These are phyloP conservation scores for Periconia sp. DNA, from an alignment of 2,329 filamentous ascomycete genomes.

Conservation along the genomic window DNA sequence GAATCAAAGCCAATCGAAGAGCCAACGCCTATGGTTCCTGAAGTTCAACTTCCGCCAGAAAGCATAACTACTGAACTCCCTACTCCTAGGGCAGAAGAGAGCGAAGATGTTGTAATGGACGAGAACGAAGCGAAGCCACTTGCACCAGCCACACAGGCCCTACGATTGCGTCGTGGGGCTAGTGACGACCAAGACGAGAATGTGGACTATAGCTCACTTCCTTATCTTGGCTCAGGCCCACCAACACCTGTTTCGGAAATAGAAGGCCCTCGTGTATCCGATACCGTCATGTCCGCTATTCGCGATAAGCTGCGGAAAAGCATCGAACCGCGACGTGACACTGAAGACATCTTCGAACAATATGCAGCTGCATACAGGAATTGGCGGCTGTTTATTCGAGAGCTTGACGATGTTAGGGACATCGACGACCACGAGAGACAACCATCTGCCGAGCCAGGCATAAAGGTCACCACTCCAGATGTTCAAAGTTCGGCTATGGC, in stretches of 20 bases:
- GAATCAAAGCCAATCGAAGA: conserved; percentile 25
- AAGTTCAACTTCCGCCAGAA: conserved; percentile 19
- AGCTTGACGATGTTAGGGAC: conserved; percentile 50
- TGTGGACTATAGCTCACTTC: conserved; percentile 51
- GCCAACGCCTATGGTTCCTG: conserved; percentile 19
- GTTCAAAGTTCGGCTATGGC: conserved; percentile 34
- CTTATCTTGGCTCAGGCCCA: conserved; percentile 53
- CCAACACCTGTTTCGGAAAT: conserved; percentile 52
- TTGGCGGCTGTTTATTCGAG: conserved; percentile 50
- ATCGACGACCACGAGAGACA: conserved; percentile 45
- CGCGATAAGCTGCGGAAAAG: conserved; percentile 40
- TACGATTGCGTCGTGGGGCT: conserved; percentile 34
- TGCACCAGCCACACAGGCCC: conserved; percentile 40
- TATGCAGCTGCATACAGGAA: conserved; percentile 48
- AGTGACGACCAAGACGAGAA: conserved; percentile 43
- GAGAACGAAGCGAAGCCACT: conserved; percentile 29
- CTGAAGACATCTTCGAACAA: conserved; percentile 35
- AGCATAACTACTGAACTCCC: conserved; percentile 31
- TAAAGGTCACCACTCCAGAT: conserved; percentile 56
- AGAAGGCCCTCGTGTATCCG: conserved; percentile 44
- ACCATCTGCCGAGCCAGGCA: conserved; percentile 40
- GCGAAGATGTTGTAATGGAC: conserved; percentile 36
- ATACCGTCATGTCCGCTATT: conserved; percentile 44
- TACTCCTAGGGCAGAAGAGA: conserved; percentile 40
- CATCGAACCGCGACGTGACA: conserved; percentile 35